Conservation (phyloP, 805 yeast genomes). For the Wickerhamiella cacticola region DNA sequence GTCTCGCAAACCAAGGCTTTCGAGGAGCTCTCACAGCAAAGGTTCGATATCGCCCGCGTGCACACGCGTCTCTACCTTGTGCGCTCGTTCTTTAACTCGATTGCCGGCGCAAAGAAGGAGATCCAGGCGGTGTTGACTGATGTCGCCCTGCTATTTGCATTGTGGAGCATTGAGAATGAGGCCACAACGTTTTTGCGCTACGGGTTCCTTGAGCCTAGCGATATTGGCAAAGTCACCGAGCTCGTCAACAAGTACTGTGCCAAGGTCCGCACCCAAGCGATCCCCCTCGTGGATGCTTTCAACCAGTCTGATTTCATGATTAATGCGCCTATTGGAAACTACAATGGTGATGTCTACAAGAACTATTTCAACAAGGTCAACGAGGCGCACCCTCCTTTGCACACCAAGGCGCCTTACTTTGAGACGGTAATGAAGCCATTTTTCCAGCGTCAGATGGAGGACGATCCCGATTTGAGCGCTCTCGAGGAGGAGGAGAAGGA, state of each 20-base stretch:
- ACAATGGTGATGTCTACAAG: constrained; percentile 69
- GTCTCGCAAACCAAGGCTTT: constrained; percentile 27
- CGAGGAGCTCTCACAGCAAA: constrained; percentile 32
- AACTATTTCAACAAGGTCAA: constrained; percentile 54
- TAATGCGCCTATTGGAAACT: constrained; percentile 67
- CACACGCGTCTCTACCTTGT: constrained; percentile 32
- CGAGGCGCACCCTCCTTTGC: constrained; percentile 34
- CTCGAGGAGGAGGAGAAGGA: constrained; percentile 18
- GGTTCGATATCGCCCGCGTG: constrained; percentile 32
- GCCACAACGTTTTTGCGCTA: constrained; percentile 60
- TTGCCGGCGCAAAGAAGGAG: constrained; percentile 15
- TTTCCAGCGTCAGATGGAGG: constrained; percentile 25
- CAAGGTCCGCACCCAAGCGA: constrained; percentile 49
- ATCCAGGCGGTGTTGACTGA: constrained; percentile 16
- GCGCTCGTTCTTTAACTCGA: constrained; percentile 23
- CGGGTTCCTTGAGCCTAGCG: constrained; percentile 39
- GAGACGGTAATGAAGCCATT: constrained; percentile 29
- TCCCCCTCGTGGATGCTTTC: constrained; percentile 72
- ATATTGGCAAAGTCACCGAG: constrained; percentile 33
- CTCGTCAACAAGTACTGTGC: constrained; percentile 38
- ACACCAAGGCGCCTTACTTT: constrained; percentile 51
- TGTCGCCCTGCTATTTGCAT: constrained; percentile 35
- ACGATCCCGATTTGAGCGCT: constrained; percentile 16
- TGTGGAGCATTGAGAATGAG: constrained; percentile 53
- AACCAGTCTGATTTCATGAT: constrained; percentile 64